phyloP scores from a whole-genome alignment of 768 basidiomycete species.

The Mycena galopus region DNA sequence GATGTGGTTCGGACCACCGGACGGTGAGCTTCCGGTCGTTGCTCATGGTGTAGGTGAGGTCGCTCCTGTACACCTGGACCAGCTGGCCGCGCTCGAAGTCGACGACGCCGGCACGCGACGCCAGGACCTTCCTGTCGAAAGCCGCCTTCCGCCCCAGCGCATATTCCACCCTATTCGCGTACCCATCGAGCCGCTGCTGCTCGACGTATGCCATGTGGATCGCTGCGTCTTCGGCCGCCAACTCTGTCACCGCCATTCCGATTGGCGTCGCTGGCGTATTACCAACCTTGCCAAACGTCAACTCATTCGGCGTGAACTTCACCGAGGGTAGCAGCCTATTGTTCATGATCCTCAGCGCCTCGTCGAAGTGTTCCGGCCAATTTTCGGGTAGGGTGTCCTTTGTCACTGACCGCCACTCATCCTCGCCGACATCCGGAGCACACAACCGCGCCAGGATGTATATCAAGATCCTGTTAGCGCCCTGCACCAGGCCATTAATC shows the following conservation, averaged over 20 bases:
- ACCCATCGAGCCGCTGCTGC: slow-evolving; percentile 48
- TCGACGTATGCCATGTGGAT: slow-evolving; percentile 46
- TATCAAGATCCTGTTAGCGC: slow-evolving; percentile 39
- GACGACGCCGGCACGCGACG: slow-evolving; percentile 31
- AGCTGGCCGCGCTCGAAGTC: slow-evolving; percentile 44
- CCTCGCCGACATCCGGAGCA: slow-evolving; percentile 36
- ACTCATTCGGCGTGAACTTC: slow-evolving; percentile 40
- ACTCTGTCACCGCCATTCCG: not conserved
- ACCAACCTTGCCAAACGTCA: slow-evolving; percentile 46
- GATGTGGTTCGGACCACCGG: slow-evolving; percentile 46
- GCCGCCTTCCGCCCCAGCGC: slow-evolving; percentile 39
- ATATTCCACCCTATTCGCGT: slow-evolving; percentile 38
- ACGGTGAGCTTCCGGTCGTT: slow-evolving; percentile 45
- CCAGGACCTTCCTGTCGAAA: slow-evolving; percentile 44
- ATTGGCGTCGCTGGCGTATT: slow-evolving; percentile 42
- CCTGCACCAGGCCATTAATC: slow-evolving; percentile 44
- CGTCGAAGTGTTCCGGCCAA: slow-evolving; percentile 41
- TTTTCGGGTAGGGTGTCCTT: slow-evolving; percentile 31
- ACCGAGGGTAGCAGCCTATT: slow-evolving; percentile 39
- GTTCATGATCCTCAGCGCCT: slow-evolving; percentile 37
- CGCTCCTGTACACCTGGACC: slow-evolving; percentile 46
- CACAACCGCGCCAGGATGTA: slow-evolving; percentile 37
- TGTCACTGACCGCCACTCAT: slow-evolving; percentile 11
- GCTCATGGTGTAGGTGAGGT: slow-evolving; percentile 44
- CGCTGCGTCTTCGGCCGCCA: slow-evolving; percentile 16